phyloP scores from a whole-genome alignment of 768 basidiomycete species.

The Botryobasidium botryosum region DNA sequence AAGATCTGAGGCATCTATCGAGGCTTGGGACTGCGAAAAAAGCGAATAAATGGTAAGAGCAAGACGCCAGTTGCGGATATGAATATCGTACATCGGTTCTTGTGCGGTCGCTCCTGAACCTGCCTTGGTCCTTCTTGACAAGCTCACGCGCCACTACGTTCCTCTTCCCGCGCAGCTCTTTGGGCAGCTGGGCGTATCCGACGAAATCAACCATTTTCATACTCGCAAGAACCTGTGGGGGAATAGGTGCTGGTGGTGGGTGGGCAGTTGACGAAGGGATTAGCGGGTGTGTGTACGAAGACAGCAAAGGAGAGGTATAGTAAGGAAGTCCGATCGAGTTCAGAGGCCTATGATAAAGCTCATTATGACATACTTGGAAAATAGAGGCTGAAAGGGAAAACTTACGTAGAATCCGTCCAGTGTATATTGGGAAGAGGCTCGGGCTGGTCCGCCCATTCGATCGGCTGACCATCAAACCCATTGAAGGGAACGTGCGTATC shows the following conservation, averaged over 20 bases:
- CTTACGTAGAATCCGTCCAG: conserved; percentile 76
- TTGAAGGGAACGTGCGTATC: conserved; percentile 50
- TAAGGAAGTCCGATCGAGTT: conserved; percentile 80
- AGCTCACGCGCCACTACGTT: conserved; percentile 47
- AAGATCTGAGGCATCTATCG: conserved; percentile 35
- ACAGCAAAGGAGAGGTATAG: conserved; percentile 59
- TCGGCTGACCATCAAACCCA: conserved; percentile 71
- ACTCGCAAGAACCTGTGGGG: conserved; percentile 50
- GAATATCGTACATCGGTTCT: conserved; percentile 28
- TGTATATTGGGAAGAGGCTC: conserved; percentile 49
- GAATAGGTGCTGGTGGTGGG: conserved; percentile 63
- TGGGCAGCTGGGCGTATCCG: conserved; percentile 76
- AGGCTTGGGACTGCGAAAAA: background rate
- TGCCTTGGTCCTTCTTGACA: conserved; percentile 35
- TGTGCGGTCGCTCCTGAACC: conserved; percentile 73
- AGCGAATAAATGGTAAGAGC: background rate
- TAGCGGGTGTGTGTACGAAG: conserved; percentile 32
- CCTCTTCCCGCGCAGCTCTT: conserved; percentile 66
- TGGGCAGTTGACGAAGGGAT: conserved; percentile 25
- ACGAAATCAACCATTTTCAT: conserved; percentile 84
- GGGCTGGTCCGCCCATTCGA: conserved; percentile 69
- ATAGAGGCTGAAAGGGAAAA: background rate
- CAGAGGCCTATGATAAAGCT: conserved; percentile 41
- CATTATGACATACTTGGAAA: background rate
- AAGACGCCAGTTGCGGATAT: background rate